phyloP scores from a whole-genome alignment of 345 rosid genomes.

The Eucalyptus pauciflora region DNA sequence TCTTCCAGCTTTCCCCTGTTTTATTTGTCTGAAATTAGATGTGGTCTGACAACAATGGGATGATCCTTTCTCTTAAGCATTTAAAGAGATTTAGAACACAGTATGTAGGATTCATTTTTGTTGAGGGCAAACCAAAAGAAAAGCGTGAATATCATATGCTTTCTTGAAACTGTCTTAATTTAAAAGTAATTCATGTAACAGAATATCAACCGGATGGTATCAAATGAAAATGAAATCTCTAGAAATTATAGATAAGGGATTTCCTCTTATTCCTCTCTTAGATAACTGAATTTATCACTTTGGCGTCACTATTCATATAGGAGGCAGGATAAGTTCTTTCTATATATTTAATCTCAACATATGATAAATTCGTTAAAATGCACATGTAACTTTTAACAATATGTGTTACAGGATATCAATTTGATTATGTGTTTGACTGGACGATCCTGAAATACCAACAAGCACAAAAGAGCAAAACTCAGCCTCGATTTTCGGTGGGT shows the following conservation, averaged over 20 bases:
- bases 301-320: neutral
- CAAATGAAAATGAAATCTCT: neutral
- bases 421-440: conserved; percentile 43
- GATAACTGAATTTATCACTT: neutral
- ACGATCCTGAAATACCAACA: conserved; percentile 50
- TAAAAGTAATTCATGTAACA: neutral
- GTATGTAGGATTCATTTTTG: neutral
- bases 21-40: neutral
- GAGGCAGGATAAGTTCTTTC: neutral
- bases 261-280: neutral
- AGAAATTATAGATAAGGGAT: neutral
- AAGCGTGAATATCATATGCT: neutral
- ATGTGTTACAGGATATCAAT: conserved; percentile 17
- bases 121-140: neutral
- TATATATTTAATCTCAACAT: neutral
- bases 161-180: neutral
- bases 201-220: neutral
- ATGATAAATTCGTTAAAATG: neutral
- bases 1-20: neutral
- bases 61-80: neutral
- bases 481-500: conserved; percentile 43
- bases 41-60: neutral
- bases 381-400: neutral
- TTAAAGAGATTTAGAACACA: neutral
- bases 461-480: conserved; percentile 52